These are phyloP conservation scores for Fusarium palustre DNA, from an alignment of 2,329 filamentous ascomycete genomes.

Conservation along the genomic window DNA sequence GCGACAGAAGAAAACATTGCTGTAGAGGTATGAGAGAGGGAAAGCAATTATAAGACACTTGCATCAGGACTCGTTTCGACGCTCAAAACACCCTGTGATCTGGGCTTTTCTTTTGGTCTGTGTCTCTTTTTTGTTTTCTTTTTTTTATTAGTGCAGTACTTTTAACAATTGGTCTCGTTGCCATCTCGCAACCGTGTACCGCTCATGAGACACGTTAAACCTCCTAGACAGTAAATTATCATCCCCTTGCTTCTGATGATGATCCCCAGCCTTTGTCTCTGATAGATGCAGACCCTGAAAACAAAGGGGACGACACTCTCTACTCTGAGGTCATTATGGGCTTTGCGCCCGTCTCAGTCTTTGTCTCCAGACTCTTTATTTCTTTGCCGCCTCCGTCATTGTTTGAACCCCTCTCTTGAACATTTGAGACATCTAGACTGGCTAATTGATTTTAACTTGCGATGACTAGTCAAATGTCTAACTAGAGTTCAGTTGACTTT, in stretches of 20 bases:
- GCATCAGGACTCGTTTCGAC: not conserved
- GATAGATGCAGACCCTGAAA: constrained; percentile 12
- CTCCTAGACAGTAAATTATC: constrained; percentile 2
- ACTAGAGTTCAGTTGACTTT: constrained; percentile 28
- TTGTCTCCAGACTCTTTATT: not conserved
- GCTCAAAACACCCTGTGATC: constrained; percentile 5
- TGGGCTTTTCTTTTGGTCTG: not conserved
- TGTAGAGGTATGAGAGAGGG: not conserved
- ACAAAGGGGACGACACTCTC: not conserved
- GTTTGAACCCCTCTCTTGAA: not conserved
- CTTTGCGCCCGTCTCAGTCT: constrained; percentile 2
- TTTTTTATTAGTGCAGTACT: not conserved
- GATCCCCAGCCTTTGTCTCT: constrained; percentile 5
- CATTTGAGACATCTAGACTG: not conserved
- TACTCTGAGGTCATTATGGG: constrained; percentile 9
- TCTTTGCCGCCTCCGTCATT: constrained; percentile 17
- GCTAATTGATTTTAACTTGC: not conserved
- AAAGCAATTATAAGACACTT: not conserved
- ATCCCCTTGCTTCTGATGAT: constrained; percentile 29
- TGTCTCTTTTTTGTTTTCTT: not conserved
- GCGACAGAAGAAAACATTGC: not conserved
- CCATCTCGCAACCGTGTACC: constrained; percentile 1
- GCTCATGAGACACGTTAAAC: constrained; percentile 20
- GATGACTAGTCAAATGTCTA: constrained; percentile 2
- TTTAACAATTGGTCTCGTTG: not conserved